These are phyloP conservation scores for Ogataea ganodermae DNA, from an alignment of 805 yeast species.

Conservation along the genomic window DNA sequence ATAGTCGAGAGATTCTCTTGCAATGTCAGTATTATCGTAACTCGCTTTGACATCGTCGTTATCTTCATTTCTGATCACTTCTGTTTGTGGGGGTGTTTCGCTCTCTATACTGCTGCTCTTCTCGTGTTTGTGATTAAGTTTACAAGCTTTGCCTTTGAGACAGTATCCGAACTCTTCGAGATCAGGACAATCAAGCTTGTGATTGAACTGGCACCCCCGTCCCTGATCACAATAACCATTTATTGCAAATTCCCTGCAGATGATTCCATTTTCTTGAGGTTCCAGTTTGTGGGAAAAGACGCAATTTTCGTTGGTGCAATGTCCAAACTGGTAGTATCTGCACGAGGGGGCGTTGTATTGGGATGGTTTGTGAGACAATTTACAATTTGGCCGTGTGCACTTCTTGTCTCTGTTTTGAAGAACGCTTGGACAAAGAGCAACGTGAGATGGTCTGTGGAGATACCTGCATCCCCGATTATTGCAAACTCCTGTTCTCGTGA, in stretches of 20 bases:
- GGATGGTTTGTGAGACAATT: constrained; percentile 55
- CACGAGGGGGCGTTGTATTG: constrained; percentile 67
- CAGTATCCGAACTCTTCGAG: constrained; percentile 63
- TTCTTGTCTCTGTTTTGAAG: constrained; percentile 41
- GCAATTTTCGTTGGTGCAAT: constrained; percentile 52
- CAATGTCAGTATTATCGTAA: constrained; percentile 22
- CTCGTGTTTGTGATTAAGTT: constrained; percentile 48
- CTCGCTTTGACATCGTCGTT: constrained; percentile 32
- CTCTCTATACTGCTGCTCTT: constrained; percentile 1
- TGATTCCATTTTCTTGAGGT: constrained; percentile 31
- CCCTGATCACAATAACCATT: constrained; percentile 73
- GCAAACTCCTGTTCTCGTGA: constrained; percentile 47
- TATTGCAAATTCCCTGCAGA: constrained; percentile 68
- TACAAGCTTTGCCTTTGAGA: constrained; percentile 52
- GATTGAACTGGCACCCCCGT: constrained; percentile 54
- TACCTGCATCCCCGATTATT: constrained; percentile 56
- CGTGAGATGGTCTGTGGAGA: constrained; percentile 50
- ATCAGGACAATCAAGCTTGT: constrained; percentile 70
- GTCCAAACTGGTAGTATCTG: constrained; percentile 46
- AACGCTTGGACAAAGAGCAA: constrained; percentile 55
- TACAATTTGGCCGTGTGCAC: constrained; percentile 53
- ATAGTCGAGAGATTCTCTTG: constrained; percentile 22
- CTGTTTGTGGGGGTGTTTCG: neutral
- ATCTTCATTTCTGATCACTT: constrained; percentile 30
- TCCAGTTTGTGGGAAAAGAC: constrained; percentile 52